A percentile compares a stretch with the other conserved stretches of the same genome.
Evolutionary conservation across 768 basidiomycete genomes (phyloP).

Genomic region (Roridomyces roridus): DNA sequence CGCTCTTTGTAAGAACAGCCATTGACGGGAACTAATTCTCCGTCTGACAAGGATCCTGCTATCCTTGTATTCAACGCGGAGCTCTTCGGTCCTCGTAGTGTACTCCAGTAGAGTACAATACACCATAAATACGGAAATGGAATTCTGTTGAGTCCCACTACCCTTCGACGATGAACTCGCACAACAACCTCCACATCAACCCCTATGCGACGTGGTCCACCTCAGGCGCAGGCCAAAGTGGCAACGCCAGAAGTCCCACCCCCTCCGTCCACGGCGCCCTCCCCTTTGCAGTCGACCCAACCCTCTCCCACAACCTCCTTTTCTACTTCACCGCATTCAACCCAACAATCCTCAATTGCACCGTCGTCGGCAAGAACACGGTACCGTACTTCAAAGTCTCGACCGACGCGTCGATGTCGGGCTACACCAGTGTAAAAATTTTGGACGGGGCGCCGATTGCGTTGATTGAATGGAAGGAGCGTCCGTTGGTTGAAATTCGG

Average conservation of each 20-base stretch:
- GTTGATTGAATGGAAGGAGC: constrained; percentile 42
- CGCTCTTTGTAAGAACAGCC: no score
- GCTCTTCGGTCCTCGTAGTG: no score
- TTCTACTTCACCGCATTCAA: no score
- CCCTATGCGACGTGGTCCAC: constrained; percentile 9
- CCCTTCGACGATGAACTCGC: no score
- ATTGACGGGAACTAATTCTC: no score
- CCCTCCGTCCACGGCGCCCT: constrained; percentile 53
- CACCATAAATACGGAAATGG: no score
- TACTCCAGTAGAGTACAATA: no score
- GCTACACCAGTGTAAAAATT: constrained; percentile 27
- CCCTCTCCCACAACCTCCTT: constrained; percentile 30
- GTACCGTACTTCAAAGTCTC: constrained; percentile 40
- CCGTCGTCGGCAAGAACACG: constrained; percentile 30
- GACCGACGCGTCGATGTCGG: constrained; percentile 38
- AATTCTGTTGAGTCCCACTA: no score
- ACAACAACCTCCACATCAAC: no score
- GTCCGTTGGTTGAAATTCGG: constrained; percentile 37
- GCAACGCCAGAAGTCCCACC: no score
- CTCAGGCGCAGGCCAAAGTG: neutral
- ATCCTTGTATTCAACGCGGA: no score
- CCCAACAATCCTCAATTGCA: constrained; percentile 1
- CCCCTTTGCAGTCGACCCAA: constrained; percentile 34
- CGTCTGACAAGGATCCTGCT: no score
- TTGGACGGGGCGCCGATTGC: constrained; percentile 36